phyloP scores from a whole-genome alignment of 768 basidiomycete genomes.

The Leccinum obscurum region DNA sequence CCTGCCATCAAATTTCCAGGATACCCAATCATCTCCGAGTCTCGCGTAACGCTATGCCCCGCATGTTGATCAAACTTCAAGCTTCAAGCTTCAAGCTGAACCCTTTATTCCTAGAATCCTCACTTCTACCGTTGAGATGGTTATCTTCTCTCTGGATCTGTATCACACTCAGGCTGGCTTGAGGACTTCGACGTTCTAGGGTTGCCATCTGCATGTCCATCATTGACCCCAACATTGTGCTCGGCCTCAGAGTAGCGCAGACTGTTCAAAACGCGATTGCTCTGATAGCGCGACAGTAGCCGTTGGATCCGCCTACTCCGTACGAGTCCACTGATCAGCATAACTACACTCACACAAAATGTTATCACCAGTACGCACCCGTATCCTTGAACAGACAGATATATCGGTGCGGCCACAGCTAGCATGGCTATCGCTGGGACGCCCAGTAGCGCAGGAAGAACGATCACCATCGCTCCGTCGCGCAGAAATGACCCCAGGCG shows the following conservation, averaged over 20 bases:
- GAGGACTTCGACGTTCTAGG: background rate
- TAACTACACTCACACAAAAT: background rate
- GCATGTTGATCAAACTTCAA: too few relatives aligned
- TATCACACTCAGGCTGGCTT: background rate
- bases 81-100: too few relatives aligned
- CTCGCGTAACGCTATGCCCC: too few relatives aligned
- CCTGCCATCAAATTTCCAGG: too few relatives aligned
- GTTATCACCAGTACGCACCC: background rate
- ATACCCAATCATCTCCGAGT: too few relatives aligned
- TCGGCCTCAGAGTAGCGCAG: background rate
- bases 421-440: conserved; percentile 1
- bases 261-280: background rate
- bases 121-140: too few relatives aligned
- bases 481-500: background rate
- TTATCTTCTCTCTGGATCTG: background rate
- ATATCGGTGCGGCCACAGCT: background rate
- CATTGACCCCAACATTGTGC: background rate
- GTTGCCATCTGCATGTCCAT: background rate
- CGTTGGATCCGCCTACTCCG: background rate
- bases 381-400: background rate
- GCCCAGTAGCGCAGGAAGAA: conserved; percentile 6
- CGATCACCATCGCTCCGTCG: background rate
- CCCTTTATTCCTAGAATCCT: too few relatives aligned
- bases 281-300: background rate
- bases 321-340: background rate